phyloP scores from a whole-genome alignment of 441 rosid species.

The Gossypium aridum region DNA sequence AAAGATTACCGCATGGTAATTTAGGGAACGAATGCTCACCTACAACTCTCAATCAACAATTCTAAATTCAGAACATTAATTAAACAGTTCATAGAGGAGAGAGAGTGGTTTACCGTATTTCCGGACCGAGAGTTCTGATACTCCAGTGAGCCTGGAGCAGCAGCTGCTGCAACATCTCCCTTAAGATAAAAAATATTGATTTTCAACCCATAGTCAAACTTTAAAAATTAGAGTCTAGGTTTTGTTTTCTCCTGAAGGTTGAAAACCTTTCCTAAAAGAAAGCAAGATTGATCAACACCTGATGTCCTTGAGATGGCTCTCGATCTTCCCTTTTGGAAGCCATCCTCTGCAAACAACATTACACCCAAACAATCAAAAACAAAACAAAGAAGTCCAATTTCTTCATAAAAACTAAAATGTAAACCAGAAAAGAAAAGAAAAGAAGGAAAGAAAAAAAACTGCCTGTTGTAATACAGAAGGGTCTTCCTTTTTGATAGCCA shows the following conservation, averaged over 20 bases:
- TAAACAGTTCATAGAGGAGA: not conserved
- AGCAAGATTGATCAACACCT: constrained; percentile 2
- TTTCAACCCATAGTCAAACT: constrained; percentile 4
- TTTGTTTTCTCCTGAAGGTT: not conserved
- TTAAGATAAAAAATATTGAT: not conserved
- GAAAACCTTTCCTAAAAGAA: not conserved
- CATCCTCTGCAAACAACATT: not conserved
- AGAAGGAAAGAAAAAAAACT: not conserved
- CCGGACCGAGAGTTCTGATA: constrained; percentile 30
- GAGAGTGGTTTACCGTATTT: constrained; percentile 32
- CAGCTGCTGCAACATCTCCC: constrained; percentile 25
- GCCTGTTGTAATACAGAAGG: constrained; percentile 24
- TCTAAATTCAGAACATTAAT: not conserved
- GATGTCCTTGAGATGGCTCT: not conserved
- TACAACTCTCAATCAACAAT: not conserved
- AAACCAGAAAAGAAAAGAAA: not conserved
- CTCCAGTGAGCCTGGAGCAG: constrained; percentile 18
- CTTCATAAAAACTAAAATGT: not conserved
- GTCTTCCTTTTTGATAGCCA: constrained; percentile 33
- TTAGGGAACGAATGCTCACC: not conserved
- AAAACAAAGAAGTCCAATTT: not conserved
- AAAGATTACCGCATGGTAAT: not conserved
- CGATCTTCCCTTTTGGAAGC: constrained; percentile 7
- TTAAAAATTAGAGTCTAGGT: constrained; percentile 2
- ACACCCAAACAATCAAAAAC: not conserved